Base-by-base conservation (phyloP, 148 eudicot genomes). In the Beta vulgaris region DNA sequence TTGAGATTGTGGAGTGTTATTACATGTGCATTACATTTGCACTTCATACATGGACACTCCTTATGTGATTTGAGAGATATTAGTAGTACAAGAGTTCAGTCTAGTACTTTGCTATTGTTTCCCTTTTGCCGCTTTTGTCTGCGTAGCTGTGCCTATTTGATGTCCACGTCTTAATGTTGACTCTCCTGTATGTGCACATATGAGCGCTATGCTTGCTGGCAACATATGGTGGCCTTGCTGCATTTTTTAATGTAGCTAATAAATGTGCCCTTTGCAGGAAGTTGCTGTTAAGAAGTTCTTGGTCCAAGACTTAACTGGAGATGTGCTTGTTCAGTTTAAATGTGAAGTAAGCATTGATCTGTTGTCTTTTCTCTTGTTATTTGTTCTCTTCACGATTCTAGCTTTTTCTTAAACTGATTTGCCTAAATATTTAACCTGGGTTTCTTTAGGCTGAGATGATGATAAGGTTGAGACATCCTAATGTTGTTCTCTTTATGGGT, bases 401-500 rank as follows among this genome's bases (percentile, higher is more conserved):
- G 39, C 63, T 12, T 31, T 36, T 25, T 36, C 59, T 36, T 29
- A 46, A 15, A 40, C 15, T 64, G 57, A 48, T 68, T 29, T 71
- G 19, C 7, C 12, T 21, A 25, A 32, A 49, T 59, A 25, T 61
- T 73, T 68, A 2, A 36, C 12, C 25, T 71, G 69, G 71, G 74
- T 70, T 71, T 74, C 69, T 83, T 82, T 84, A 95, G 99, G 88
- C 91, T 61, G 98, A 92, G 81, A 86, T 95, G 78, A 92, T 95
- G 99, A 82, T 89, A 85, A 91, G 99, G 77, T 75, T 95, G 85
- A 95, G 94, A 78, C 99, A 95, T 82, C 99, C 99, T 54, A 95
- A 95, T 86, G 92, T 95, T 29, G 99, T 95, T 82, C 98, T 95
- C 78, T 92, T 95, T 86, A 95, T 92, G 99, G 99, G 98, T 78